Percentiles rank a stretch among this genome's conserved stretches.
phyloP scores from a whole-genome alignment of 768 basidiomycete species.

The Lactifluus echinatus region DNA sequence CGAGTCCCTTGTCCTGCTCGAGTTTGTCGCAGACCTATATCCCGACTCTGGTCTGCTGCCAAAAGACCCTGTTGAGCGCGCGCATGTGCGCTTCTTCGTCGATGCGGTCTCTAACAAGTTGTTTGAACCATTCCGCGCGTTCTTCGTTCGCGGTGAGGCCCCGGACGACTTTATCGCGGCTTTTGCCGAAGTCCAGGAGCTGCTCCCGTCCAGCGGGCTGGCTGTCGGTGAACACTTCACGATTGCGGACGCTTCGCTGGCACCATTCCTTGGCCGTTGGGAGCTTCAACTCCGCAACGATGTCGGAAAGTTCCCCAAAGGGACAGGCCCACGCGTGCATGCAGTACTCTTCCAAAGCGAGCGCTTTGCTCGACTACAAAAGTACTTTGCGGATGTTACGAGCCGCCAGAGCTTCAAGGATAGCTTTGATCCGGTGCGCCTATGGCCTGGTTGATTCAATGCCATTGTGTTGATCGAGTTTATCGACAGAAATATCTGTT shows the following conservation, averaged over 20 bases:
- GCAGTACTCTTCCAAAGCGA: conserved; percentile 31
- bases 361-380: conserved; percentile 39
- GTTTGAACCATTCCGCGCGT: conserved; percentile 29
- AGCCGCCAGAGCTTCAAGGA: conserved; percentile 42
- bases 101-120: conserved; percentile 41
- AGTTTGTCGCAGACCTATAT: conserved; percentile 52
- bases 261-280: conserved; percentile 47
- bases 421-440: conserved; percentile 42
- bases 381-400: conserved; percentile 38
- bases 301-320: conserved; percentile 34
- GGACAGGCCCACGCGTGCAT: conserved; percentile 36
- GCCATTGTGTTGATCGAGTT: background rate
- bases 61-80: conserved; percentile 42
- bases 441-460: background rate
- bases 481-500: background rate
- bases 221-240: conserved; percentile 37
- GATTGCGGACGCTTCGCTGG: conserved; percentile 50
- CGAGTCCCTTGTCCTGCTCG: conserved; percentile 52
- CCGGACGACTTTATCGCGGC: conserved; percentile 33
- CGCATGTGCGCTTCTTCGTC: conserved; percentile 50
- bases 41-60: conserved; percentile 40
- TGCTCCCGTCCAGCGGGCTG: conserved; percentile 38
- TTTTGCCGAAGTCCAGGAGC: conserved; percentile 38
- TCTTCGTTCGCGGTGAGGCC: conserved; percentile 29
- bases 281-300: conserved; percentile 38